A percentile compares a stretch with the other conserved stretches of the same genome.
These are phyloP conservation scores for Clonostachys byssicola DNA, from an alignment of 2,329 filamentous ascomycete genomes.

Conservation along the genomic window DNA sequence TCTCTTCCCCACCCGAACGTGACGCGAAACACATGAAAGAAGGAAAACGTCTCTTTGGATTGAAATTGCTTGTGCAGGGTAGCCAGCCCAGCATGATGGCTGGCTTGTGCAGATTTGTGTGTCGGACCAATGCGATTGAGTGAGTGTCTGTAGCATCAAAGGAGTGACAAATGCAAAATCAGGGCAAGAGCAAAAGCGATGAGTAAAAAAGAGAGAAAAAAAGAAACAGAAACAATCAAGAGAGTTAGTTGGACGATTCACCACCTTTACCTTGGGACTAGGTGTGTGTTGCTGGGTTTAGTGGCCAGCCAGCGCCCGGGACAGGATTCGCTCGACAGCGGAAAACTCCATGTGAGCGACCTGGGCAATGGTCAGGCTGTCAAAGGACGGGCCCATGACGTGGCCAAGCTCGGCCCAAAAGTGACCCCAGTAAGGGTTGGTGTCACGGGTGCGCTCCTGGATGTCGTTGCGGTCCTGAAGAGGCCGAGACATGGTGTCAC, in stretches of 20 bases:
- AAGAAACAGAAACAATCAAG: not conserved
- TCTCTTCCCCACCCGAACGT: too few species aligned
- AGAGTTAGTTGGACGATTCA: too few species aligned
- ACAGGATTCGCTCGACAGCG: slow-evolving; percentile 44
- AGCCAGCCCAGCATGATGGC: too few species aligned
- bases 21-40: too few species aligned
- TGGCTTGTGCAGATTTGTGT: too few species aligned
- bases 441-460: slow-evolving; percentile 19
- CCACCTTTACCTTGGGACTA: not conserved
- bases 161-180: not conserved
- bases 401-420: slow-evolving; percentile 44
- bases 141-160: too few species aligned
- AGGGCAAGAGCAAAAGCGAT: not conserved
- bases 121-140: too few species aligned
- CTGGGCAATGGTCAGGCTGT: slow-evolving; percentile 41
- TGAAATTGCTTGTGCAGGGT: too few species aligned
- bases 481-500: slow-evolving; percentile 29
- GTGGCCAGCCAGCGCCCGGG: slow-evolving; percentile 25
- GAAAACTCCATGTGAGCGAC: slow-evolving; percentile 40
- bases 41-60: too few species aligned
- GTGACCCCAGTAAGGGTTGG: slow-evolving; percentile 46
- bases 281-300: not conserved
- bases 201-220: not conserved
- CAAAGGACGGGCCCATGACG: slow-evolving; percentile 33
- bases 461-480: slow-evolving; percentile 35